phyloP scores from a whole-genome alignment of 805 yeast species.

The Ogataea minuta region DNA sequence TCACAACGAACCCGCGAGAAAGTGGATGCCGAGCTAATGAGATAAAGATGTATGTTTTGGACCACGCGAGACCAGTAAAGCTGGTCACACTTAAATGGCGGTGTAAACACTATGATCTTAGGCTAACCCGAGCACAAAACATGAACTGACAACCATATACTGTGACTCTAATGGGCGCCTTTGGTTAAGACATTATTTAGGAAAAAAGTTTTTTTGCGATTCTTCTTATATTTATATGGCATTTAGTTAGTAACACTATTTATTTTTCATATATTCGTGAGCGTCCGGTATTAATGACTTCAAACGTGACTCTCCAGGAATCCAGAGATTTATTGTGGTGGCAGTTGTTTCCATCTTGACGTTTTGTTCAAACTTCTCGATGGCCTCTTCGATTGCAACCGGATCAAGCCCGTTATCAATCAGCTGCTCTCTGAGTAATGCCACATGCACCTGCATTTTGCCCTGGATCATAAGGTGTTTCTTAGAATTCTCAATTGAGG shows the following conservation, averaged over 20 bases:
- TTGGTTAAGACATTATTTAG: constrained; percentile 18
- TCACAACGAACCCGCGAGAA: constrained; percentile 57
- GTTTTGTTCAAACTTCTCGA: constrained; percentile 52
- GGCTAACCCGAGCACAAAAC: constrained; percentile 92
- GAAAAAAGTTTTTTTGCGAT: constrained; percentile 24
- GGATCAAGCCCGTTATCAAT: constrained; percentile 59
- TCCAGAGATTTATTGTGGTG: constrained; percentile 61
- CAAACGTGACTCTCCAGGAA: constrained; percentile 49
- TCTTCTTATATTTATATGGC: constrained; percentile 10
- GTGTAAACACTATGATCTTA: constrained; percentile 50
- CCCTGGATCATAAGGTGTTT: constrained; percentile 46
- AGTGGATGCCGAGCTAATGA: constrained; percentile 53
- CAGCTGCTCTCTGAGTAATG: constrained; percentile 60
- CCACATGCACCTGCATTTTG: constrained; percentile 67
- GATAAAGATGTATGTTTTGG: constrained; percentile 56
- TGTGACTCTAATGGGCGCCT: constrained; percentile 89
- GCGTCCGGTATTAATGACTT: constrained; percentile 56
- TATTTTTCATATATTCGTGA: constrained; percentile 54
- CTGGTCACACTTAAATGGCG: constrained; percentile 8
- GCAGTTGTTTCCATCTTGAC: constrained; percentile 58
- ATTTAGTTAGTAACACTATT: constrained; percentile 13
- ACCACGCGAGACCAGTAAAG: constrained; percentile 50
- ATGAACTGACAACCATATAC: constrained; percentile 50
- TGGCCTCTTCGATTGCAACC: constrained; percentile 49
- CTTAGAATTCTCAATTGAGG: constrained; percentile 50